Percentiles rank a stretch among this genome's conserved stretches.
These are phyloP conservation scores for Trichoderma polysporum DNA, from an alignment of 2,329 filamentous ascomycete species.

Conservation along the genomic window DNA sequence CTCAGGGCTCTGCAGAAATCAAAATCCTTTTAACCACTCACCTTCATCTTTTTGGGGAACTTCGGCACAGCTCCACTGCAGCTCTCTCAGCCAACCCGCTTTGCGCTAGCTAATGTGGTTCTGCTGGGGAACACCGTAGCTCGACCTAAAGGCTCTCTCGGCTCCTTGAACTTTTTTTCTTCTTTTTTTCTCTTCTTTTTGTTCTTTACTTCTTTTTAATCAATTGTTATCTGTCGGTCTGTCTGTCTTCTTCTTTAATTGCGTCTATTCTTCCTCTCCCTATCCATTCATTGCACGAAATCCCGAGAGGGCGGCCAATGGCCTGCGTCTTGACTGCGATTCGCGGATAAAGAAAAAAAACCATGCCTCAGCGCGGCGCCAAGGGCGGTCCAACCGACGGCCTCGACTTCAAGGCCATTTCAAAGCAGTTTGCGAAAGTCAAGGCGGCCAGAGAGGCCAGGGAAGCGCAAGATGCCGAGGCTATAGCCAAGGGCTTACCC, in stretches of 20 bases:
- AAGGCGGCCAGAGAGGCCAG: constrained; percentile 48
- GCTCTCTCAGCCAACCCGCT: constrained; percentile 11
- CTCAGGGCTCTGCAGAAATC: neutral
- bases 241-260: neutral
- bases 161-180: neutral
- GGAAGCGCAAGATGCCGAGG: constrained; percentile 37
- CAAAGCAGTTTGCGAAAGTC: constrained; percentile 53
- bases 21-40: constrained; percentile 4
- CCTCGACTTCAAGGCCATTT: constrained; percentile 53
- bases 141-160: neutral
- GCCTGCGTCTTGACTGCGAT: constrained; percentile 16
- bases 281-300: neutral
- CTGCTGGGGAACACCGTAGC: constrained; percentile 19
- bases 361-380: constrained; percentile 30
- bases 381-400: constrained; percentile 30
- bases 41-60: neutral
- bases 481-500: constrained; percentile 31
- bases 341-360: constrained; percentile 19
- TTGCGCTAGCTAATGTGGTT: constrained; percentile 10
- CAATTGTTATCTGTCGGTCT: neutral
- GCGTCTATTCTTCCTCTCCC: neutral
- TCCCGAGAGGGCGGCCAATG: constrained; percentile 13
- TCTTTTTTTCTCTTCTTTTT: neutral
- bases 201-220: neutral
- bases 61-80: constrained; percentile 16